phyloP scores from a whole-genome alignment of 164 flowering plant species.

The Houttuynia cordata region DNA sequence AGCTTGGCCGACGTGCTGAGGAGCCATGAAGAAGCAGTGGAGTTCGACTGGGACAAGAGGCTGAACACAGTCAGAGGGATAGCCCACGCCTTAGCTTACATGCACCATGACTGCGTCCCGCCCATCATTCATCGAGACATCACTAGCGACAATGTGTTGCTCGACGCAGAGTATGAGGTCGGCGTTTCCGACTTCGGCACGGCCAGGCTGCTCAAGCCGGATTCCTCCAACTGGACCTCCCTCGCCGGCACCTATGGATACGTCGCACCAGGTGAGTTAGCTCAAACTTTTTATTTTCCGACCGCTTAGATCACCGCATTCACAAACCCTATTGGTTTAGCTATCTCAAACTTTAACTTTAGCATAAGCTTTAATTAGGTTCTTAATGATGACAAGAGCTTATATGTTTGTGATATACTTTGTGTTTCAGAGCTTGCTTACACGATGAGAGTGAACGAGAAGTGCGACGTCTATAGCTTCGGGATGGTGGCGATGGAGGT shows the following conservation, averaged over 20 bases:
- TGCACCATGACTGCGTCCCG: slow-evolving; percentile 59
- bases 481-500: slow-evolving; percentile 60
- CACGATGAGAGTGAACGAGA: slow-evolving; percentile 43
- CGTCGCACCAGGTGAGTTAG: slow-evolving; percentile 62
- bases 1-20: slow-evolving; percentile 34
- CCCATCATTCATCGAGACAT: slow-evolving; percentile 58
- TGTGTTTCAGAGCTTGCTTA: slow-evolving; percentile 37
- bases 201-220: slow-evolving; percentile 32
- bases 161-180: slow-evolving; percentile 35
- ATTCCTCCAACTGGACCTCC: slow-evolving; percentile 40
- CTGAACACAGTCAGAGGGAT: slow-evolving; percentile 44
- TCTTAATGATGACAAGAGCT: neutral
- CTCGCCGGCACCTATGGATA: slow-evolving; percentile 59
- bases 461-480: slow-evolving; percentile 67
- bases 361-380: neutral
- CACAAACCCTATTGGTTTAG: too few species aligned
- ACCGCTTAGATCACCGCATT: too few species aligned
- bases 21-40: slow-evolving; percentile 7
- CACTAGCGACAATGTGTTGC: slow-evolving; percentile 37
- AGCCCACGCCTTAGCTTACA: slow-evolving; percentile 59
- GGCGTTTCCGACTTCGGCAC: slow-evolving; percentile 58
- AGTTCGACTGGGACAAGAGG: slow-evolving; percentile 38
- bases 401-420: neutral
- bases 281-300: too few species aligned
- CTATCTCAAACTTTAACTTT: too few species aligned